Conservation (phyloP, 2,329 filamentous ascomycete genomes). For the Whalleya microplaca region DNA sequence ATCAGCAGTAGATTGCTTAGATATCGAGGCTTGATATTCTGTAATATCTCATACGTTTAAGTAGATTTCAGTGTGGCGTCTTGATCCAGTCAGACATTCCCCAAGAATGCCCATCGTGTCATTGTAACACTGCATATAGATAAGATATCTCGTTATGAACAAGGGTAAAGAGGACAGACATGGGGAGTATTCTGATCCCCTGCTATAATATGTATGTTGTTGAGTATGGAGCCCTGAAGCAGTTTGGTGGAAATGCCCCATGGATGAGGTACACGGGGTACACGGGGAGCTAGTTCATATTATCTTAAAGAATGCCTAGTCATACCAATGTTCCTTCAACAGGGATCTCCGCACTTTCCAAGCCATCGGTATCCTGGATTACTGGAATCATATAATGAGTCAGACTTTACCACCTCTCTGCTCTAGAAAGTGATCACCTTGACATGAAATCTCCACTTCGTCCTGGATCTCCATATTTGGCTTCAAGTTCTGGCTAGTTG, state of each 20-base stretch:
- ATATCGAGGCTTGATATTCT: not conserved
- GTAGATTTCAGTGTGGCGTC: not conserved
- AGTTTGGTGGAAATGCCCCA: no score
- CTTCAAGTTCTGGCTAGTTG: not conserved
- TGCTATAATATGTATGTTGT: no score
- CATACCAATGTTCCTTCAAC: constrained; percentile 9
- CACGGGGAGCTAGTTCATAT: no score
- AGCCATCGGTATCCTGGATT: constrained; percentile 12
- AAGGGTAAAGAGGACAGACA: not conserved
- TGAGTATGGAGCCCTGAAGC: no score
- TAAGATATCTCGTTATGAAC: not conserved
- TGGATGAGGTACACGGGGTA: no score
- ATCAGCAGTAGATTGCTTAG: not conserved
- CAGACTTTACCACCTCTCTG: constrained; percentile 2
- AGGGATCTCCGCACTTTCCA: constrained; percentile 24
- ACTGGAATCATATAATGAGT: constrained; percentile 18
- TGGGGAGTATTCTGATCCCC: no score
- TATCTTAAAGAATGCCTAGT: not conserved
- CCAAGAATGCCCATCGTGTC: not conserved
- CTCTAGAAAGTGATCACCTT: not conserved
- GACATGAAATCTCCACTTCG: not conserved
- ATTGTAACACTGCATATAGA: not conserved
- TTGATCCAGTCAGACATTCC: not conserved
- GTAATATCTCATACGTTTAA: not conserved
- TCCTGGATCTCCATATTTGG: not conserved